Evolutionary conservation across 2,329 filamentous ascomycete genomes (phyloP).

Genomic region (Aspergillus oerlinghausenensis): DNA sequence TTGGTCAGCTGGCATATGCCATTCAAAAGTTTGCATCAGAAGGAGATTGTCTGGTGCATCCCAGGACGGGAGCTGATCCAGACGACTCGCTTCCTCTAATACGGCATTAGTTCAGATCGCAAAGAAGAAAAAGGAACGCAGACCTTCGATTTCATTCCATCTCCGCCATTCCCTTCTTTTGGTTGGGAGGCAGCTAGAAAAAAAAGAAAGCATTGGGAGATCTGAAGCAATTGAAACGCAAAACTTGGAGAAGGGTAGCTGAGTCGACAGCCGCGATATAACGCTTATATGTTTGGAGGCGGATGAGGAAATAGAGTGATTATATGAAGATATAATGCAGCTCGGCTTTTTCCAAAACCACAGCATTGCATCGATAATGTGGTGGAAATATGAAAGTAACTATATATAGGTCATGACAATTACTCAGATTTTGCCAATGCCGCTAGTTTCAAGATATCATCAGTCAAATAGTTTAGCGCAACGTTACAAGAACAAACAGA

Average conservation of each 20-base stretch:
- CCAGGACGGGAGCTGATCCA: slow-evolving; percentile 29
- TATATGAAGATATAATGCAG: background rate
- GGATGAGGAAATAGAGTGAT: background rate
- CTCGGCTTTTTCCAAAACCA: background rate
- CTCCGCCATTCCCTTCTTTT: slow-evolving; percentile 10
- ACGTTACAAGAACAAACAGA: background rate
- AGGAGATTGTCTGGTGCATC: slow-evolving; percentile 36
- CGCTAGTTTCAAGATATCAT: background rate
- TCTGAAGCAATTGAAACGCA: background rate
- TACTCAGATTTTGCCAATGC: background rate
- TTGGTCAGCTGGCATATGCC: slow-evolving; percentile 61
- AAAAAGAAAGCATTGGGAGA: slow-evolving; percentile 7
- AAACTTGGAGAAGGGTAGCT: background rate
- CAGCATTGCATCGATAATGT: background rate
- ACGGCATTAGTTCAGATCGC: background rate
- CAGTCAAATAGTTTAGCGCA: background rate
- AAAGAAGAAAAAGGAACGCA: background rate
- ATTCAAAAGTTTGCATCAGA: slow-evolving; percentile 69
- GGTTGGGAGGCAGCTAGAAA: slow-evolving; percentile 8
- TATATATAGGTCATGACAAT: background rate
- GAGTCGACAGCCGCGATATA: background rate
- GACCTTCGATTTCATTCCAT: slow-evolving; percentile 24
- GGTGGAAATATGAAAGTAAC: background rate
- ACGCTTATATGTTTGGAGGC: background rate
- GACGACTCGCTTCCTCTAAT: slow-evolving; percentile 20